phyloP scores from a whole-genome alignment of 192 early-diverging fungal genomes.

The Backusella tuberculispora region DNA sequence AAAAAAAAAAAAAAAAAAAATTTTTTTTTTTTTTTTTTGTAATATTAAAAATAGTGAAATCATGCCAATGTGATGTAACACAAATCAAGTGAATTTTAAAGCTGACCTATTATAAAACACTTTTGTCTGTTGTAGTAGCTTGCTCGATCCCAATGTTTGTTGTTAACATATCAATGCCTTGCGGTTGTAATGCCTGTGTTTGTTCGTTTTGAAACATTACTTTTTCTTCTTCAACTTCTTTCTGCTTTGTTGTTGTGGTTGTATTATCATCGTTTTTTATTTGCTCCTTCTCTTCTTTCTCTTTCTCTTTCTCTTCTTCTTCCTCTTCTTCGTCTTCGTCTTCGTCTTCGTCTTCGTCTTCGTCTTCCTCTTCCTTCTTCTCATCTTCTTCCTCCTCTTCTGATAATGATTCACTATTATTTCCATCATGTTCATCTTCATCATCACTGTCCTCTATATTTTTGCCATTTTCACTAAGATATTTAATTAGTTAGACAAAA shows the following conservation, averaged over 20 bases:
- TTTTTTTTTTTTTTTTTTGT: background rate
- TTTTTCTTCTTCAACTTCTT: too few species aligned
- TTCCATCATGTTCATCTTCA: background rate
- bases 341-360: conserved; percentile 14
- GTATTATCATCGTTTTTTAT: background rate
- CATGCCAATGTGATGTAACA: conserved; percentile 1
- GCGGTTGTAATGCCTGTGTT: background rate
- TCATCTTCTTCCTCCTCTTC: conserved; percentile 23
- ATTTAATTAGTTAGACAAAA: background rate
- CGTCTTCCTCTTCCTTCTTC: conserved; percentile 12
- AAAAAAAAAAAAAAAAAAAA: background rate
- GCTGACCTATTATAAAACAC: conserved; percentile 6
- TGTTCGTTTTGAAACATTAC: background rate
- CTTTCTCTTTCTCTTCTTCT: background rate
- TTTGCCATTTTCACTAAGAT: background rate
- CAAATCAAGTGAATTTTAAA: background rate
- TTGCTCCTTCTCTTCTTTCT: background rate
- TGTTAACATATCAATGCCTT: background rate
- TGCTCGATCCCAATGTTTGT: background rate
- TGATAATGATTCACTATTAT: background rate
- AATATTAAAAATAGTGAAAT: too few species aligned
- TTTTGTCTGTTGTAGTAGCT: background rate
- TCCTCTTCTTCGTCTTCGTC: conserved; percentile 13
- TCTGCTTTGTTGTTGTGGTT: too few species aligned
- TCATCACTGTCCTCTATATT: background rate